Conservation (phyloP, 176 grass and related monocot genomes). For the Zoysia pacifica region DNA sequence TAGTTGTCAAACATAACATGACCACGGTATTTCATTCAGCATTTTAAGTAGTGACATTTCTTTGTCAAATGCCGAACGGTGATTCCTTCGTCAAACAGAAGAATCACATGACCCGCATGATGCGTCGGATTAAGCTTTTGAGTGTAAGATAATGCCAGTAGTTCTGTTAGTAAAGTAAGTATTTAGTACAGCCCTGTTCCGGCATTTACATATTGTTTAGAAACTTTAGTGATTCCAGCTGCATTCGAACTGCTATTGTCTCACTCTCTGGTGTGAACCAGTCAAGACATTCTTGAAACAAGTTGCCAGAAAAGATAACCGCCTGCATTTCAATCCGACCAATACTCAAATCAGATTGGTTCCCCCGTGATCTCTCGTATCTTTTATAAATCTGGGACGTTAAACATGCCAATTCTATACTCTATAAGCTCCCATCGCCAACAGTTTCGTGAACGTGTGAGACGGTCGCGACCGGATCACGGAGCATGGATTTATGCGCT, state of each 20-base stretch:
- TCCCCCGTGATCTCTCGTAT: not conserved
- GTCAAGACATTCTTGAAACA: constrained; percentile 44
- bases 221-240: constrained; percentile 41
- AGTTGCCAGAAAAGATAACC: constrained; percentile 11
- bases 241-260: constrained; percentile 34
- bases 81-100: constrained; percentile 17
- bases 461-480: constrained; percentile 41
- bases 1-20: constrained; percentile 17
- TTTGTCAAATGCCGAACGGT: not conserved
- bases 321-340: not conserved
- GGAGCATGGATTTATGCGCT: constrained; percentile 18
- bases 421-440: not conserved
- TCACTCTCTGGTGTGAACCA: constrained; percentile 28
- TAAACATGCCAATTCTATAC: not conserved
- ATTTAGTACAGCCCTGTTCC: not conserved
- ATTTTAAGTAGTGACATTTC: constrained; percentile 8
- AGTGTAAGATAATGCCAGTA: constrained; percentile 39
- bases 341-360: not conserved
- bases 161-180: constrained; percentile 22
- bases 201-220: not conserved
- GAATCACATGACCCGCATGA: not conserved
- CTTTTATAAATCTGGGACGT: not conserved
- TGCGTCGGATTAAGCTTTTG: not conserved
- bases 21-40: not conserved
- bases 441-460: not conserved